Base-by-base conservation (phyloP, 148 eudicot genomes). In the Cornus controversa region DNA sequence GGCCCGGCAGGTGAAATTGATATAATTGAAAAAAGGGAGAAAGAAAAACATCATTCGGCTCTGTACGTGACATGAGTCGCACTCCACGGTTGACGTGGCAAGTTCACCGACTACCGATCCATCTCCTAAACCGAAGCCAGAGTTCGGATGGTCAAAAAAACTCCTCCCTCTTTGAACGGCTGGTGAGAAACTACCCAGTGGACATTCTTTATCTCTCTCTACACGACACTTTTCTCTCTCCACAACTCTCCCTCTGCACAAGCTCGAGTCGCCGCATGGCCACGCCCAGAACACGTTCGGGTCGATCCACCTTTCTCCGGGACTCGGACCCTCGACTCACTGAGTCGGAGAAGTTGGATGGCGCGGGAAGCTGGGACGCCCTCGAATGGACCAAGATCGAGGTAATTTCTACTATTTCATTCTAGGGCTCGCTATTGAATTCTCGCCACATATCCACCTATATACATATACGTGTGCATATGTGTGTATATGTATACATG, bases 331-430 rank as follows among this genome's bases (percentile, higher is more conserved):
- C 80, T 34, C 87, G 88, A 9, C 82, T 89, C 66, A 82, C 90
- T 25, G 94, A 87, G 72, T 75, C 93, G 16, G 98, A 91, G 72
- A 86, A 80, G 75, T 81, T 90, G 67, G 94, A 91, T 28, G 91
- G 88, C 79, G 77, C 93, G 37, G 91, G 93, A 53, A 88, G 93
- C 72, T 93, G 94, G 97, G 91, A 90, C 71, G 88, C 93, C 78
- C 78, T 92, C 77, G 98, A 94, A 85, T 94, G 98, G 98, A 94
- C 91, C 80, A 89, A 92, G 67, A 82, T 87, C 53, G 98, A 94
- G 82, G 98, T 93, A 53, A 14, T 47, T 40, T 24, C 2, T 42
- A 27, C 47, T 26, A 5, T 72, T 23, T 9, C 28, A 24, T 27
- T 72, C 20, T 76, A 64, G 62, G 58, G 71, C 40, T 80, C 36